Conservation (phyloP, 768 basidiomycete species). For the Pisolithus orientalis region DNA sequence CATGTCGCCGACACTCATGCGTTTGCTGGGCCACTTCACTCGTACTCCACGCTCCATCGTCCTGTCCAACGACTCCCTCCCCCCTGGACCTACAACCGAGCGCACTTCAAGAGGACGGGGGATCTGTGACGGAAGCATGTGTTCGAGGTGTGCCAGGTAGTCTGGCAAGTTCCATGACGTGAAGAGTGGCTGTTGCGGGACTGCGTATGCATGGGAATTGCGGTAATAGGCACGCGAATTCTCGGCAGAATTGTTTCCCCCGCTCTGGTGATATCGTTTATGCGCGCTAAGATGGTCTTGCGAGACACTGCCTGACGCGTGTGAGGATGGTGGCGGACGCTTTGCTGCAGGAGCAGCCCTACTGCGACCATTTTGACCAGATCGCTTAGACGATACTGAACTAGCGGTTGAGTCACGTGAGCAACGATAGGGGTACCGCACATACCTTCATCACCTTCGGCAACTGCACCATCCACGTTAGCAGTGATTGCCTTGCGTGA, state of each 20-base stretch:
- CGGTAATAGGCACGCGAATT: slow-evolving; percentile 58
- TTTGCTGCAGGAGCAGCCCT: slow-evolving; percentile 23
- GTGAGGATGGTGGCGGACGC: slow-evolving; percentile 26
- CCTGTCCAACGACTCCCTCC: slow-evolving; percentile 52
- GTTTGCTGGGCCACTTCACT: slow-evolving; percentile 89
- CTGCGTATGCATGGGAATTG: slow-evolving; percentile 73
- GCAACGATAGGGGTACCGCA: slow-evolving; percentile 14
- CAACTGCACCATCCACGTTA: slow-evolving; percentile 17
- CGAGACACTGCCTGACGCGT: slow-evolving; percentile 23
- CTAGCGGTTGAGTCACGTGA: slow-evolving; percentile 33
- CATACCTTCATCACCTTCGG: slow-evolving; percentile 63
- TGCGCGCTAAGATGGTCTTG: slow-evolving; percentile 37
- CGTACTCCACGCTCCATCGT: slow-evolving; percentile 74
- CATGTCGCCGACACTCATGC: slow-evolving; percentile 97
- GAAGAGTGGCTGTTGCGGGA: slow-evolving; percentile 71
- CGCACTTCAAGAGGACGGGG: slow-evolving; percentile 74
- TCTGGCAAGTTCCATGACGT: slow-evolving; percentile 92
- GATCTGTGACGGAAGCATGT: slow-evolving; percentile 70
- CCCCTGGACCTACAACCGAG: slow-evolving; percentile 33
- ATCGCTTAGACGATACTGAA: slow-evolving; percentile 30
- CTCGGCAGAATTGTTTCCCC: slow-evolving; percentile 36
- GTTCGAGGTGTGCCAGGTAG: slow-evolving; percentile 82
- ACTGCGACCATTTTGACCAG: slow-evolving; percentile 37
- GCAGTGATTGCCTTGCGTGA: slow-evolving; percentile 19
- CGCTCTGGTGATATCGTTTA: slow-evolving; percentile 42